phyloP scores from a whole-genome alignment of 129 eudicot species.

The Escallonia rubra region DNA sequence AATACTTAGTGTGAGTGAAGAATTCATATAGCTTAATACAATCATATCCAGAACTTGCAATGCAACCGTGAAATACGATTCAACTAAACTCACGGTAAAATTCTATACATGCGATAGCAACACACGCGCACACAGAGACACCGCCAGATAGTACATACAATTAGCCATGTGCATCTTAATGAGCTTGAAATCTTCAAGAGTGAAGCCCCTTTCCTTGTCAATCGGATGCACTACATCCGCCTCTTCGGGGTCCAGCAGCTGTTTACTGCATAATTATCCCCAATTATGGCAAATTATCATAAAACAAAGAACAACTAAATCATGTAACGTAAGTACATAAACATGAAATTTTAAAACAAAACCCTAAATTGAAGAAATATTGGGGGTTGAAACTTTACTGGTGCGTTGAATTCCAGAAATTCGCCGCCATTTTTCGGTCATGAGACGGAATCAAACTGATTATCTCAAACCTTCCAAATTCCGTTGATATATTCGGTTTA shows the following conservation, averaged over 20 bases:
- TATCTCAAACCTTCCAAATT: no score
- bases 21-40: no score
- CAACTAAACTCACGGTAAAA: no score
- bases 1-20: no score
- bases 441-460: no score
- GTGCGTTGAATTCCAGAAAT: constrained; percentile 98
- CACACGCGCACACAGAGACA: not conserved
- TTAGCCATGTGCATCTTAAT: constrained; percentile 86
- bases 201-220: constrained; percentile 82
- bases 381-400: constrained; percentile 34
- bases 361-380: not conserved
- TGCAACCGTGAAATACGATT: no score
- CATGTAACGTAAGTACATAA: not conserved
- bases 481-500: no score
- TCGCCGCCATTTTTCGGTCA: constrained; percentile 67
- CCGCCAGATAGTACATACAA: constrained; percentile 26
- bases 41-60: no score
- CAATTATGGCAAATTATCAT: not conserved
- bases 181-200: constrained; percentile 90
- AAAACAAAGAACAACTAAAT: constrained; percentile 4
- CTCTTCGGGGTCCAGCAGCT: constrained; percentile 78
- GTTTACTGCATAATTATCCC: constrained; percentile 44
- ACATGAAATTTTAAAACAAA: constrained; percentile 1
- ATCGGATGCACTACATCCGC: constrained; percentile 73
- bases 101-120: not conserved